phyloP scores from a whole-genome alignment of 2,329 filamentous ascomycete species.

The Fusarium equiseti region DNA sequence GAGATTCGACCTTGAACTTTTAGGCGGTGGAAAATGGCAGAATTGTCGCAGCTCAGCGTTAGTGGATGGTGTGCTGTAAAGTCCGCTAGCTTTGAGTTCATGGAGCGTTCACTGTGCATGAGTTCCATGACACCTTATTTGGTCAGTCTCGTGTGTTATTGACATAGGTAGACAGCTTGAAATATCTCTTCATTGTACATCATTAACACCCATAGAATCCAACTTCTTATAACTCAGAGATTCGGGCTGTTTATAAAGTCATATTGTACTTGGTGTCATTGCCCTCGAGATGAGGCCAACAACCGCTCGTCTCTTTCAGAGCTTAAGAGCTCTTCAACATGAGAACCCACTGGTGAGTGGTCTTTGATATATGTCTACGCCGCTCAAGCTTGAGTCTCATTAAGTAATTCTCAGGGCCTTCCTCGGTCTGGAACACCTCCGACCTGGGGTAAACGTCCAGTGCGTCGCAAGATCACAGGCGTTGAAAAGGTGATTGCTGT shows the following conservation, averaged over 20 bases:
- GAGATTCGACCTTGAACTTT: slow-evolving; percentile 57
- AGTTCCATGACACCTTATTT: slow-evolving; percentile 19
- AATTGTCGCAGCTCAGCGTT: slow-evolving; percentile 41
- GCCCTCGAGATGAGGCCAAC: slow-evolving; percentile 55
- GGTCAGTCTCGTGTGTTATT: slow-evolving; percentile 6
- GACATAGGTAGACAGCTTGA: background rate
- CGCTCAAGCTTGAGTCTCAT: background rate
- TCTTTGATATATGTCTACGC: background rate
- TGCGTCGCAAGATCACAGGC: slow-evolving; percentile 82
- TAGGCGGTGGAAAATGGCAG: slow-evolving; percentile 64
- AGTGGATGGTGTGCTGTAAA: slow-evolving; percentile 23
- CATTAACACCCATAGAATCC: background rate
- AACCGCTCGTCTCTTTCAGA: slow-evolving; percentile 53
- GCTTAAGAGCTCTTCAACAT: slow-evolving; percentile 63
- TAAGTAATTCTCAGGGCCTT: slow-evolving; percentile 72
- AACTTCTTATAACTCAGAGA: background rate
- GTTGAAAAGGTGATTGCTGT: slow-evolving; percentile 96
- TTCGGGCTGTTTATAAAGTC: too few relatives aligned
- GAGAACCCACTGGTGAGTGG: slow-evolving; percentile 83
- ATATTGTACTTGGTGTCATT: background rate
- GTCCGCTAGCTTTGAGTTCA: slow-evolving; percentile 22
- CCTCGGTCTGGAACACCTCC: slow-evolving; percentile 76
- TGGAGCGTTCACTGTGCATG: background rate
- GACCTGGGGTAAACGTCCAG: slow-evolving; percentile 78
- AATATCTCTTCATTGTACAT: background rate